Conservation (phyloP, 2,329 filamentous ascomycete genomes). For the Aspergillus aculeatus region DNA sequence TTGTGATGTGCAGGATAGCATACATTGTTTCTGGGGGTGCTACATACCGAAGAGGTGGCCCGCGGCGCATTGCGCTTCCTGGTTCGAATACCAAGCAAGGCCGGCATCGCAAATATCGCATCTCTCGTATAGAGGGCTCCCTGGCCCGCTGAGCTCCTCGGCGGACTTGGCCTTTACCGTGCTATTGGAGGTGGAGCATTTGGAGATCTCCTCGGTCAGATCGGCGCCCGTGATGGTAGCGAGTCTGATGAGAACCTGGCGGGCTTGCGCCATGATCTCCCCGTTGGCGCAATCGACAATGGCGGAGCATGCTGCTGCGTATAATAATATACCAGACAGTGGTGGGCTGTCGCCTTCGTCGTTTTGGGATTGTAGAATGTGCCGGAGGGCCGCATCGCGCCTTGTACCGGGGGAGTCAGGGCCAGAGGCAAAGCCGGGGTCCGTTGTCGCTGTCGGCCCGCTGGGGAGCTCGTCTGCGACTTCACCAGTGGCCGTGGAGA, state of each 20-base stretch:
- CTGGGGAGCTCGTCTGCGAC: background rate
- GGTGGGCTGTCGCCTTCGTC: constrained; percentile 16
- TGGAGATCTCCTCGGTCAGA: constrained; percentile 33
- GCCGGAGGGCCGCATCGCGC: constrained; percentile 27
- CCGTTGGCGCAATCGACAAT: constrained; percentile 29
- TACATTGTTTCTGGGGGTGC: background rate
- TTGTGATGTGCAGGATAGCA: constrained; percentile 2
- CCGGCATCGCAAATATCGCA: constrained; percentile 53
- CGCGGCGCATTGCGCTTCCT: constrained; percentile 48
- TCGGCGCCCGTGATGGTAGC: constrained; percentile 28
- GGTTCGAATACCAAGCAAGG: constrained; percentile 50
- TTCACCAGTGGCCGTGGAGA: constrained; percentile 24
- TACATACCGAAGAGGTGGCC: constrained; percentile 53
- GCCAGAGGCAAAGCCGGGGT: background rate
- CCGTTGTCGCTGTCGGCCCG: background rate
- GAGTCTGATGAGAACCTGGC: constrained; percentile 27
- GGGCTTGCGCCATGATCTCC: constrained; percentile 26
- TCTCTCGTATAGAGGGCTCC: constrained; percentile 41
- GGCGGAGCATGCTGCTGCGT: constrained; percentile 38
- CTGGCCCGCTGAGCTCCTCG: constrained; percentile 23
- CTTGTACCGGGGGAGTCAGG: constrained; percentile 18
- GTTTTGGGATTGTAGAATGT: constrained; percentile 26
- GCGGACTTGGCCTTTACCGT: constrained; percentile 25
- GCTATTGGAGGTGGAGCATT: constrained; percentile 19
- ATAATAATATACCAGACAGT: constrained; percentile 33